phyloP scores from a whole-genome alignment of 169 alveolate species.

The Cryptosporidium meleagridis region DNA sequence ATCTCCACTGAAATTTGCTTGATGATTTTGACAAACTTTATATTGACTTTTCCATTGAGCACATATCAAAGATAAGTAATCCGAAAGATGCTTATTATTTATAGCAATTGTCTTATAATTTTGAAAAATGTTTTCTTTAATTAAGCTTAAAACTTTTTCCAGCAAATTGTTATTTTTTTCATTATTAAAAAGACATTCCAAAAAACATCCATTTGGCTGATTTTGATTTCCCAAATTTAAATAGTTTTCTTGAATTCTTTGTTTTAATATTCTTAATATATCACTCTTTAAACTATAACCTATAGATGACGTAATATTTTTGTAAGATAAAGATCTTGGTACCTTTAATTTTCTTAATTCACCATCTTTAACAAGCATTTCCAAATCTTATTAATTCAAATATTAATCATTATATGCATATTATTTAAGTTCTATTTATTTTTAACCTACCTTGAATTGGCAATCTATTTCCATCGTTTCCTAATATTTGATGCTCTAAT shows the following conservation, averaged over 20 bases:
- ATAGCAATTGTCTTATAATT: conserved; percentile 6
- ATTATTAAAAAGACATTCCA: not conserved
- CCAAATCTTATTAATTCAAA: conserved; percentile 17
- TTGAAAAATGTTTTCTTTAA: not conserved
- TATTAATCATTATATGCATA: not conserved
- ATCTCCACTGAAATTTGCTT: not conserved
- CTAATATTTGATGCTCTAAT: conserved; percentile 49
- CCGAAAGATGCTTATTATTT: not conserved
- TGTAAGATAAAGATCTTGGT: conserved; percentile 15
- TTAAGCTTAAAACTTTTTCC: not conserved
- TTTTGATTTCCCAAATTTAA: not conserved
- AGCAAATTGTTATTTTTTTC: not conserved
- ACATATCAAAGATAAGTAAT: not conserved
- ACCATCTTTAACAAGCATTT: conserved; percentile 57
- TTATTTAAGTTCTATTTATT: not conserved
- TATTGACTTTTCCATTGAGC: not conserved
- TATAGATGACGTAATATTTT: not conserved
- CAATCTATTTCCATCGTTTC: conserved; percentile 8
- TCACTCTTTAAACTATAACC: conserved; percentile 53
- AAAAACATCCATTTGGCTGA: not conserved
- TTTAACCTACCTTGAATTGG: conserved; percentile 36
- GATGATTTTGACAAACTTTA: not conserved
- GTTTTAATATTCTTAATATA: not conserved
- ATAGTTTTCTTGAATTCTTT: not conserved
- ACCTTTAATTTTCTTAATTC: conserved; percentile 29